Evolutionary conservation across 2,329 filamentous ascomycete species (phyloP), one percentile per base, ranked within the genome.

Genomic region (Alternaria incomplexa): DNA sequence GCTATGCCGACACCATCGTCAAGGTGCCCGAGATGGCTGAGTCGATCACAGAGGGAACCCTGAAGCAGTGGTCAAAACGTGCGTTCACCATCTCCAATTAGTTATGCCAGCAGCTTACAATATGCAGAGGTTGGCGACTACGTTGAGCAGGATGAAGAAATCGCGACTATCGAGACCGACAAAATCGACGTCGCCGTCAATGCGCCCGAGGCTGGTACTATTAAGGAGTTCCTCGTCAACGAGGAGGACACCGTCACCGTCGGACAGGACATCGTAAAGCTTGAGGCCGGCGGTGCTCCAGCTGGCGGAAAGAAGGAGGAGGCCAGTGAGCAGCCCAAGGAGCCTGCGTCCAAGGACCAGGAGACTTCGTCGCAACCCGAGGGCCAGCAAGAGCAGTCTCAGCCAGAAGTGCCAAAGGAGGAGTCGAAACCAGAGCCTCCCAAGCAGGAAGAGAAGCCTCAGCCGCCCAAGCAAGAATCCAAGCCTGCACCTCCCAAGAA

Each of bases 111-210:
- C 32, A 32, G 50, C 60, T 62, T 58, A 77, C 54, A 43, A 30
- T 26, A 10, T 44, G 61, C 69, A 88, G 86, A 95, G 83, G 85
- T 97, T 73, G 96, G 96, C 76, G 96, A 99, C 80, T 94, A 89
- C 74, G 94, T 99, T 56, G 93, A 97, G 84, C 90, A 91, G 75
- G 96, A 99, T 78, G 96, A 98, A 83, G 96, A 99, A 81, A 95
- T 99, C 80, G 96, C 96, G 30, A 97, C 95, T 53, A 99, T 99
- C 77, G 96, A 99, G 83, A 99, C 96, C 13, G 96, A 99, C 87
- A 99, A 99, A 93, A 98, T 98, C 78, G 96, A 99, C 81, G 93
- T 99, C 48, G 91, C 95, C 25, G 94, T 99, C 77, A 98, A 97
- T 81, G 94, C 96, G 15, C 93, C 96, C 8, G 90, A 95, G 73